Conservation (phyloP, 306 rosid genomes). For the Acacia crassicarpa region DNA sequence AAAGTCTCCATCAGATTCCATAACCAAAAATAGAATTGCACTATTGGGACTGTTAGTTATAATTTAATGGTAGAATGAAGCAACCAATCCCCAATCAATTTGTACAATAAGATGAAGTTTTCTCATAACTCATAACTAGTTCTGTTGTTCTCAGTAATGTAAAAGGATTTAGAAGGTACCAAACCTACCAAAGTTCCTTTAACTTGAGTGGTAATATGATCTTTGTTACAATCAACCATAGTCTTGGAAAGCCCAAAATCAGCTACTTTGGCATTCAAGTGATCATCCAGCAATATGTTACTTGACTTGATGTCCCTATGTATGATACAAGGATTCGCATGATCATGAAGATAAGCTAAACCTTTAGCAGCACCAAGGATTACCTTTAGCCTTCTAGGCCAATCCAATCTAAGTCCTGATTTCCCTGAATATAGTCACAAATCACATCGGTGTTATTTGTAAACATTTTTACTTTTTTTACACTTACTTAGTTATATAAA, state of each 20-base stretch:
- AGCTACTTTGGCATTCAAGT: conserved; percentile 54
- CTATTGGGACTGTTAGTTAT: background rate
- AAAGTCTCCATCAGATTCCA: background rate
- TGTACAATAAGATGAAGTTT: background rate
- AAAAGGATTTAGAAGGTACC: background rate
- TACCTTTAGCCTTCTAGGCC: conserved; percentile 57
- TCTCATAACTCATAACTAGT: background rate
- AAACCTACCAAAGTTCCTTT: conserved; percentile 68
- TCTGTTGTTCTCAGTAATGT: background rate
- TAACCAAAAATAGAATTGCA: background rate
- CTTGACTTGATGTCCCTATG: conserved; percentile 71
- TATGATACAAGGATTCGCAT: conserved; percentile 64
- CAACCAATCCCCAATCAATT: background rate
- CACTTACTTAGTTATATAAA: background rate
- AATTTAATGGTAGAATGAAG: background rate
- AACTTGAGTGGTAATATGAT: conserved; percentile 58
- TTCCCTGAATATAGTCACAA: conserved; percentile 41
- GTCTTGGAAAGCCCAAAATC: conserved; percentile 75
- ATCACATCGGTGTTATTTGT: background rate
- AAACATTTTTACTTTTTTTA: background rate
- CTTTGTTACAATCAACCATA: conserved; percentile 41
- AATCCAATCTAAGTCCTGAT: conserved; percentile 45
- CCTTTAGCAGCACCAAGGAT: conserved; percentile 68
- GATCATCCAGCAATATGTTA: conserved; percentile 61
- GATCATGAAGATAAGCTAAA: conserved; percentile 67